These are phyloP conservation scores for Yamadazyma olivae DNA, from an alignment of 805 yeast genomes.

Conservation along the genomic window DNA sequence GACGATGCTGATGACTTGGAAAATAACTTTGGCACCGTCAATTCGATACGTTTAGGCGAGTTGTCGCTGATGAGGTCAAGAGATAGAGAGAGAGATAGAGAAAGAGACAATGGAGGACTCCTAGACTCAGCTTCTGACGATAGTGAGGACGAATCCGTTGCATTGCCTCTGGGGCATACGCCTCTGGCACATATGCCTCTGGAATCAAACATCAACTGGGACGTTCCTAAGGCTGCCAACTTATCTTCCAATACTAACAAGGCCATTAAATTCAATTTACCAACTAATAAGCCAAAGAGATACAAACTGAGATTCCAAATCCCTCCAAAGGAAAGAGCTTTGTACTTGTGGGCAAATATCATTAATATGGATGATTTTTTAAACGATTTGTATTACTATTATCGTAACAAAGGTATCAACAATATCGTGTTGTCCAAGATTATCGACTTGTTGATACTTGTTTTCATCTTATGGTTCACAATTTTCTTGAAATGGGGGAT, in stretches of 20 bases:
- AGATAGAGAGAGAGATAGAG: conserved; percentile 1
- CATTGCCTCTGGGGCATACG: not conserved
- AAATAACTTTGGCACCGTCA: conserved; percentile 11
- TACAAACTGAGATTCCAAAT: conserved; percentile 20
- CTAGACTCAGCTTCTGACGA: conserved; percentile 5
- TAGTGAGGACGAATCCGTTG: conserved; percentile 4
- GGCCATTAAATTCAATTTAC: conserved; percentile 12
- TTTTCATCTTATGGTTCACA: conserved; percentile 77
- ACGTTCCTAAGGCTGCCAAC: not conserved
- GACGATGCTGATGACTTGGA: conserved; percentile 29
- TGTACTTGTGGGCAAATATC: conserved; percentile 96
- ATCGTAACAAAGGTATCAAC: conserved; percentile 77
- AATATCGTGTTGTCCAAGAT: conserved; percentile 69
- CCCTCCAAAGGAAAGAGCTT: conserved; percentile 65
- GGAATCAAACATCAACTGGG: not conserved
- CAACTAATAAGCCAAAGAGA: conserved; percentile 7
- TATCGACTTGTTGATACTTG: conserved; percentile 68
- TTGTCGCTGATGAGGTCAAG: conserved; percentile 5
- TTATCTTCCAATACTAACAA: not conserved
- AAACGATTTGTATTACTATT: conserved; percentile 79
- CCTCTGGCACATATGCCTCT: not conserved
- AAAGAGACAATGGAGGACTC: conserved; percentile 1
- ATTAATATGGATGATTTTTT: conserved; percentile 86
- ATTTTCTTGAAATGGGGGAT: conserved; percentile 81
- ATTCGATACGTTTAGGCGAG: conserved; percentile 6